Base-by-base conservation (phyloP, 2,329 filamentous ascomycete species). In the Pleoardoris graminearum region DNA sequence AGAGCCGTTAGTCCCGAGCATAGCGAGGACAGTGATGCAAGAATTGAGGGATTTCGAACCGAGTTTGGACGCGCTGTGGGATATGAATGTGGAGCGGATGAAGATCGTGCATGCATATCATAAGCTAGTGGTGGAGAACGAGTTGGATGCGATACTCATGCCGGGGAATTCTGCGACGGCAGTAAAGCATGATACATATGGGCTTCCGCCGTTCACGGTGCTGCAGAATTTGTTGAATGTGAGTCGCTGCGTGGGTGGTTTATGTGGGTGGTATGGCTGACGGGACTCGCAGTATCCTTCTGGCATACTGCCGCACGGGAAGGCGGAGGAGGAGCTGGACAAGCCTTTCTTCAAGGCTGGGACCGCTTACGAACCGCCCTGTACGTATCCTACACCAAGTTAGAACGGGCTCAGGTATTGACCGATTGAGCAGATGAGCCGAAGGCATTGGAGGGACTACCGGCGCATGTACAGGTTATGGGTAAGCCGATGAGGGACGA, bases 171-270 rank as follows among this genome's bases (percentile, higher is more conserved):
- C 80, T 57, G 76, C 70, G 11, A 82, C 80, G 0, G 81, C 82
- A 0, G 76, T 80, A 0, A 70, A 69, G 16, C 79, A 84, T 60
- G 82, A 85, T 61, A 75, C 70, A 0, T 84, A 78, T 63, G 76
- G 78, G 0, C 23, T 73, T 0, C 70, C 76, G 1, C 65, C 73
- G 0, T 82, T 80, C 47, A 83, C 82, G 0, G 62, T 77, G 16
- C 54, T 83, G 25, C 76, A 76, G 63, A 85, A 84, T 53, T 19
- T 83, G 7, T 58, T 84, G 4, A 79, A 84, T 64, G 79, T 79
- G 59, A 68, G 78, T 70, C n/a, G n/a, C n/a, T n/a, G n/a, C n/a
- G n/a, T n/a, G n/a, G n/a, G 1, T 19, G 14, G 7, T 8, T 11
- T 12, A 3, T 29, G 37, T 35, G 17, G 12, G 42, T 25, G 32